Base-by-base conservation (phyloP, 1,139 yeast species). In the Candida sp. region DNA sequence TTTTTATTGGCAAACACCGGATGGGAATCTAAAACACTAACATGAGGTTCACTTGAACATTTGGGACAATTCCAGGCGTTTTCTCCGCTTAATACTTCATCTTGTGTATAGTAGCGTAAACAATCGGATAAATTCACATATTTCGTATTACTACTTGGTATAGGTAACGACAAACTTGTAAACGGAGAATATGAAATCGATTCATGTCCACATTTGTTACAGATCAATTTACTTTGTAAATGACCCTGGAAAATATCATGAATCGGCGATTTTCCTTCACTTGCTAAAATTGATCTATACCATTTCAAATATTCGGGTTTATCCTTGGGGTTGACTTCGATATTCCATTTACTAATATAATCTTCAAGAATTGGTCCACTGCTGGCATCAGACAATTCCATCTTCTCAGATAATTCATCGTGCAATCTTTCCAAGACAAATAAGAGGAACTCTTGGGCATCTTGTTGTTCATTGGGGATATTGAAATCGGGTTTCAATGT, bases 21-120 rank as follows among this genome's bases (percentile, higher is more conserved):
- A 50, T 70, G 74, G 41, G 56, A 56, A 42, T 70, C 75, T 33
- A 69, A 56, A 2, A 57, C 52, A 43, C 49, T 47, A 7, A 35
- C 27, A 22, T 33, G 35, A 9, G 35, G 30, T 8, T 29, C 35
- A 39, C 30, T 38, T 38, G 5, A 39, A 65, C 95, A 86, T 43
- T 75, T 74, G 2, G 93, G 88, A 64, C 95, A 86, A 48, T 79
- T 73, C 95, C 95, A 86, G 6, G 87, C 85, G 60, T 86, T 84
- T 27, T 84, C 90, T 15, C 87, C 89, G 8, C 79, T 75, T 42
- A 86, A 63, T 1, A 82, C 61, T 59, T 86, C 95, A 47, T 85
- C 87, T 47, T 77, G 77, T 0, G 86, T 82, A 57, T 81, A 85
- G 58, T 82, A 75, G 38, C 77, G 70, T 44, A 86, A 74, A 55